Evolutionary conservation across 768 basidiomycete species (phyloP).

Genomic region (Dioszegia crocea): DNA sequence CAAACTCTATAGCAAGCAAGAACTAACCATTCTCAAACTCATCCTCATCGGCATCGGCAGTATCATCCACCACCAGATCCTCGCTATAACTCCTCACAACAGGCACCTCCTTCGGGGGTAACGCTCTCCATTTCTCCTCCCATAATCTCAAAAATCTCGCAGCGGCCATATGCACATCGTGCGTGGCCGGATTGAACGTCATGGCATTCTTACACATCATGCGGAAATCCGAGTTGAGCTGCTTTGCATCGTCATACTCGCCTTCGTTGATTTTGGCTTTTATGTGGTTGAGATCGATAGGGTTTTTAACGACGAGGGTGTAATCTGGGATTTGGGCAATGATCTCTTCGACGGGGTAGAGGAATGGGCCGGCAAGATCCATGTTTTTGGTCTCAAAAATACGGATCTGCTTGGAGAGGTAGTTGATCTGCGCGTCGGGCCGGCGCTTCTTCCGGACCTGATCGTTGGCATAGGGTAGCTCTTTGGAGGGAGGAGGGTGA

Average conservation of each 20-base stretch:
- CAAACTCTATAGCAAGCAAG: slow-evolving; percentile 40
- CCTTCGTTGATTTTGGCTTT: slow-evolving; percentile 72
- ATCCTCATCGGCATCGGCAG: slow-evolving; percentile 63
- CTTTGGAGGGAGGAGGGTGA: slow-evolving; percentile 89
- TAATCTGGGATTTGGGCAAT: slow-evolving; percentile 68
- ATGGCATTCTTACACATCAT: slow-evolving; percentile 93
- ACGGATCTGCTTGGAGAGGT: slow-evolving; percentile 67
- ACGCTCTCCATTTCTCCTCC: slow-evolving; percentile 80
- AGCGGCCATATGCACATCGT: slow-evolving; percentile 80
- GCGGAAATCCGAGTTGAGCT: slow-evolving; percentile 86
- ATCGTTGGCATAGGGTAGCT: slow-evolving; percentile 72
- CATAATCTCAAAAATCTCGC: slow-evolving; percentile 79
- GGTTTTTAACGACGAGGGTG: slow-evolving; percentile 80
- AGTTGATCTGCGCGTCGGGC: slow-evolving; percentile 76
- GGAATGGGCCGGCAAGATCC: slow-evolving; percentile 72
- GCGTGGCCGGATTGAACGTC: slow-evolving; percentile 81
- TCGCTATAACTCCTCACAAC: slow-evolving; percentile 53
- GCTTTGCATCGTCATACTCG: slow-evolving; percentile 70
- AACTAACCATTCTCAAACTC: slow-evolving; percentile 55
- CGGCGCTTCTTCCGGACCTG: slow-evolving; percentile 58
- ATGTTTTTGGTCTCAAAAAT: slow-evolving; percentile 74
- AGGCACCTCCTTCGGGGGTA: slow-evolving; percentile 58
- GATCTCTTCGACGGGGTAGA: slow-evolving; percentile 83
- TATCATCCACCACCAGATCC: slow-evolving; percentile 59
- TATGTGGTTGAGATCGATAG: slow-evolving; percentile 93